Conservation (phyloP, 371 early-diverging fungal genomes). For the Entomophthora muscae region DNA sequence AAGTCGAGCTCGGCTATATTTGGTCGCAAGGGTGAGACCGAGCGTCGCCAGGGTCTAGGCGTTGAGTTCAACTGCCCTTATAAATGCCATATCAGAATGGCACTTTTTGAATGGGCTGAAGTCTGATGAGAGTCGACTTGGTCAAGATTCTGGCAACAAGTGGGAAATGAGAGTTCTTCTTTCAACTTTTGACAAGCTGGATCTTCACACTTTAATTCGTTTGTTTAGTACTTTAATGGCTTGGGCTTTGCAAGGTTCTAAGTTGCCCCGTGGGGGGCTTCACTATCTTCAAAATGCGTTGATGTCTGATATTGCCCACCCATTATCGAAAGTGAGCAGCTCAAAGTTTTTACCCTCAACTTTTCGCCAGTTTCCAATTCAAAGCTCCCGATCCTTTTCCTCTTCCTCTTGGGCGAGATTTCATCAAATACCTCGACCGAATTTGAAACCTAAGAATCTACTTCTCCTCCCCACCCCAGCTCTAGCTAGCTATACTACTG, state of each 20-base stretch:
- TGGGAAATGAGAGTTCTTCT: no score
- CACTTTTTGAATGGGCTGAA: no score
- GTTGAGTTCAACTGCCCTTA: no score
- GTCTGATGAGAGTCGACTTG: no score
- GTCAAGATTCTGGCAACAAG: no score
- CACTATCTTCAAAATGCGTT: background rate
- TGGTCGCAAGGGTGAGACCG: no score
- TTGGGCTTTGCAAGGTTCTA: slow-evolving; percentile 9
- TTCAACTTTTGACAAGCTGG: background rate
- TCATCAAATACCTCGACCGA: background rate
- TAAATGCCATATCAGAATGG: no score
- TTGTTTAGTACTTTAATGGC: slow-evolving; percentile 2
- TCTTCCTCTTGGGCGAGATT: background rate
- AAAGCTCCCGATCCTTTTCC: background rate
- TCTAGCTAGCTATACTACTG: slow-evolving; percentile 1
- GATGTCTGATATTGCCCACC: background rate
- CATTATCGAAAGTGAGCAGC: background rate
- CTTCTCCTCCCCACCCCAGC: background rate
- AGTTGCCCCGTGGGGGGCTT: background rate
- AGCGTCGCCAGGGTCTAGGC: no score
- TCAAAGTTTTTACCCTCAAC: background rate
- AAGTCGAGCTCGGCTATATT: no score
- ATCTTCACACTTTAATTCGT: slow-evolving; percentile 13
- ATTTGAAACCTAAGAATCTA: background rate
- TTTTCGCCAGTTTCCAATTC: background rate